Base-by-base conservation (phyloP, 129 eudicot genomes). In the Chrysanthemum seticuspe region DNA sequence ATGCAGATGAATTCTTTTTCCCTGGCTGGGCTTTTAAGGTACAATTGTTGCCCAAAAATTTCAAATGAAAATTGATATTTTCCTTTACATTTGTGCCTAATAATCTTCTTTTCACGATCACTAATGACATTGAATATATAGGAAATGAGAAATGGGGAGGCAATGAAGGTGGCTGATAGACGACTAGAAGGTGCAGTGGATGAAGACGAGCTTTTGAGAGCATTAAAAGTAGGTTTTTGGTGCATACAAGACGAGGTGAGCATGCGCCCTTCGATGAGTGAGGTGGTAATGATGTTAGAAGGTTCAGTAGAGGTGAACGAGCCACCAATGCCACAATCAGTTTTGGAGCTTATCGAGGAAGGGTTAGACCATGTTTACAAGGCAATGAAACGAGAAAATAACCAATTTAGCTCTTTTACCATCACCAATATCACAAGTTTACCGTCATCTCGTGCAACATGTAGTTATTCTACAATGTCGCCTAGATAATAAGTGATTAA, bases 11-110 rank as follows among this genome's bases (percentile, higher is more conserved):
- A 27, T 94, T 94, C 87, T 94, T 94, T 48, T 94, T 73, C 68
- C 99, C 99, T 3, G 99, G 99, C 31, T 90, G 99, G 99, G 99
- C 99, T 25, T 94, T 82, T 79, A 90, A 94, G 98, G 98, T 89
- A 82, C 13, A 48, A 11, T 1, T 47, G 56, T 14, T 66, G 48
- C 18, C 31, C 64, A 55, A 21, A 9, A 2, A 0, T 40, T 40
- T 59, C 21, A 19, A 29, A 58, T 40, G 45, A 40, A 0, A 6
- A 40, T 40, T 0, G 9, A 40, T 40, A 40, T 36, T 36, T 36
- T 36, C 44, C 5, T 36, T 0, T 36, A 36, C 44, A 1, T 36
- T 36, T 36, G 44, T 36, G 44, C 44, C 44, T 36, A 40, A 29
- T 5, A 40, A 40, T 40, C 45, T 40, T 34, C 44, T 36, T 65